These are phyloP conservation scores for Pseudoscleropodium purum DNA, from an alignment of 225 moss, liverwort and hornwort genomes.

Conservation along the genomic window DNA sequence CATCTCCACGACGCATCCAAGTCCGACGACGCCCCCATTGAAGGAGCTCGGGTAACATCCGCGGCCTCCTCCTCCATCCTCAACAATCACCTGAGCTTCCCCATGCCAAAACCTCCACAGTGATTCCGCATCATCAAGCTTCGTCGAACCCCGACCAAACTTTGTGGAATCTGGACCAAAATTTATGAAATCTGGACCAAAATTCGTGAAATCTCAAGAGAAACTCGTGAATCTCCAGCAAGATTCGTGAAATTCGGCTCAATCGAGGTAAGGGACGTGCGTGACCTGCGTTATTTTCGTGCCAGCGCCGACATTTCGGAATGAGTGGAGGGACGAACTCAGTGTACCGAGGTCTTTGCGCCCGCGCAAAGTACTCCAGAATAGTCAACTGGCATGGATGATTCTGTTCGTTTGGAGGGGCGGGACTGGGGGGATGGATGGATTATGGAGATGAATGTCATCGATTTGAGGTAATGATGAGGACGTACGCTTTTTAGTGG, in stretches of 20 bases:
- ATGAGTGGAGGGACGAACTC: neutral
- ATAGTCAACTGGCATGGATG: neutral
- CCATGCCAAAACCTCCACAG: neutral
- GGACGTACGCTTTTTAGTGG: neutral
- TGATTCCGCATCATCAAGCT: neutral
- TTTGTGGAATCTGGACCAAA: neutral
- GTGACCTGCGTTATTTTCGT: neutral
- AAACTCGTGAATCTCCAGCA: too few species aligned
- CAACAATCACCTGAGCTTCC: neutral
- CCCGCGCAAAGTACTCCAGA: neutral
- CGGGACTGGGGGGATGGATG: neutral
- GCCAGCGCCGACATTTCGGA: neutral
- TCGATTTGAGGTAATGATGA: neutral
- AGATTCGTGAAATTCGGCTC: neutral
- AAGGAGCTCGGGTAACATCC: neutral
- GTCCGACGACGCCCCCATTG: neutral
- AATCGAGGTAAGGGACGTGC: neutral
- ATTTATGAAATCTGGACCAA: neutral
- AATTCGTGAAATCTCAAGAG: neutral
- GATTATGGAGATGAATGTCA: neutral
- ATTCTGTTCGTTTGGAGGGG: neutral
- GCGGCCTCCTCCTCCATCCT: neutral
- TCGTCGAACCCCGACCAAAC: neutral
- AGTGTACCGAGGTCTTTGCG: too few species aligned
- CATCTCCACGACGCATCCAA: neutral